Conservation (phyloP, 1,284 basidiomycete genomes). For the Rhodotorula sp. region DNA sequence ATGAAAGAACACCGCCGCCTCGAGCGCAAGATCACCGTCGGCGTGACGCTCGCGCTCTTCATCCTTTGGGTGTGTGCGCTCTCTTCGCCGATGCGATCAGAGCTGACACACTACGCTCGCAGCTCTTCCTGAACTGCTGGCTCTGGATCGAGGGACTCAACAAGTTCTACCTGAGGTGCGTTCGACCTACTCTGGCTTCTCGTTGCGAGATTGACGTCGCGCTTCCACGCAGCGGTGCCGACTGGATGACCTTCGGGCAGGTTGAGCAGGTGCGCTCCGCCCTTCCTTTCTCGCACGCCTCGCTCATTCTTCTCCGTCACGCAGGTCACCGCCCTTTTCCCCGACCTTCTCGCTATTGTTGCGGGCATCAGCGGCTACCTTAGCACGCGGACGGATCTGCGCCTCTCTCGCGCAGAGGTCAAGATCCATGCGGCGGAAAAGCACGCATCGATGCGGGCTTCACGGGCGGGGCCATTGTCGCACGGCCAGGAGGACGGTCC, state of each 20-base stretch:
- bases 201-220: too few species aligned
- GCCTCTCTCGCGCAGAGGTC: background rate
- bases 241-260: slow-evolving; percentile 10
- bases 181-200: too few species aligned
- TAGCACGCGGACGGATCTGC: slow-evolving; percentile 2
- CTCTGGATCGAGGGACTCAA: slow-evolving; percentile 10
- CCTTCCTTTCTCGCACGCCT: background rate
- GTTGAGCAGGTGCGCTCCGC: background rate
- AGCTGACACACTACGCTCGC: background rate
- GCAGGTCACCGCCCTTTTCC: slow-evolving; percentile 22
- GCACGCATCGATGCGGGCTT: background rate
- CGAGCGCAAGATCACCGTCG: slow-evolving; percentile 12
- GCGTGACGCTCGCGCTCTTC: background rate
- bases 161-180: slow-evolving; percentile 8
- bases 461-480: background rate
- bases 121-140: slow-evolving; percentile 15
- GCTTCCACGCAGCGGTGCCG: slow-evolving; percentile 5
- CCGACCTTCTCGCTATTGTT: slow-evolving; percentile 9
- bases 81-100: background rate
- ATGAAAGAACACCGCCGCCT: slow-evolving; percentile 12
- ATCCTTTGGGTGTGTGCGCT: background rate
- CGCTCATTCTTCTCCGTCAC: background rate
- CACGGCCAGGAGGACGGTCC: background rate
- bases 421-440: background rate
- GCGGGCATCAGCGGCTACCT: slow-evolving; percentile 7